phyloP scores from a whole-genome alignment of 352 stramenopile genomes.

The Pythium guiyangense region DNA sequence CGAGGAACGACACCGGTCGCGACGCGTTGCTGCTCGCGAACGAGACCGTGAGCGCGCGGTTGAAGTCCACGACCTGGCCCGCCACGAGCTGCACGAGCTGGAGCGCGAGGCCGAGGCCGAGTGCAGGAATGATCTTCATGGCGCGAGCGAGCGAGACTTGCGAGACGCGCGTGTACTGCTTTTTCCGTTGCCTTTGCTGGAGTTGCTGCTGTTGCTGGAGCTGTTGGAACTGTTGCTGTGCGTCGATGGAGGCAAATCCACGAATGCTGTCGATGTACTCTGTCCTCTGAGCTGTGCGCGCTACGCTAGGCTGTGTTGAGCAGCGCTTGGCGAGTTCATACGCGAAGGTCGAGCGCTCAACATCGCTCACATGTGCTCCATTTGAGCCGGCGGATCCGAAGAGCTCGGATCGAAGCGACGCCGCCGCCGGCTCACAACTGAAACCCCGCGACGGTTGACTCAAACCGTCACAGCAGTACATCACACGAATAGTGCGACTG shows the following conservation, averaged over 20 bases:
- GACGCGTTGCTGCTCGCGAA: background rate
- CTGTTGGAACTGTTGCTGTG: background rate
- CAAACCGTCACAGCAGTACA: too few species aligned
- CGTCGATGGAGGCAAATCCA: slow-evolving; percentile 5
- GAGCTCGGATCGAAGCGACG: too few species aligned
- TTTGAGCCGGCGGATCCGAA: too few species aligned
- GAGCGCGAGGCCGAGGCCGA: slow-evolving; percentile 8
- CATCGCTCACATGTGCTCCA: too few species aligned
- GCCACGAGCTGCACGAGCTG: slow-evolving; percentile 8
- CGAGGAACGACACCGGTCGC: slow-evolving; percentile 18
- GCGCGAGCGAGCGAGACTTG: background rate
- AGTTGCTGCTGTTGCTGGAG: background rate
- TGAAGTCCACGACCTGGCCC: slow-evolving; percentile 19
- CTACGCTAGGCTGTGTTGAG: too few species aligned
- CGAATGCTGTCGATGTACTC: background rate
- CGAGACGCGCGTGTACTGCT: background rate
- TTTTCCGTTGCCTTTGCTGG: background rate
- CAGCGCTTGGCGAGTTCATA: too few species aligned
- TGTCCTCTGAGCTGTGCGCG: too few species aligned
- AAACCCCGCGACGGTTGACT: too few species aligned
- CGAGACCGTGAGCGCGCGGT: slow-evolving; percentile 14
- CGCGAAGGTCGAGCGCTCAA: too few species aligned
- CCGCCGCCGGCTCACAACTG: too few species aligned
- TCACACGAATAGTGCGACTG: too few species aligned
- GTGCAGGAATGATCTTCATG: slow-evolving; percentile 10